Percentiles rank a stretch among this genome's conserved stretches.
Evolutionary conservation across 345 rosid species (phyloP).

Genomic region (Arabis hirsuta): DNA sequence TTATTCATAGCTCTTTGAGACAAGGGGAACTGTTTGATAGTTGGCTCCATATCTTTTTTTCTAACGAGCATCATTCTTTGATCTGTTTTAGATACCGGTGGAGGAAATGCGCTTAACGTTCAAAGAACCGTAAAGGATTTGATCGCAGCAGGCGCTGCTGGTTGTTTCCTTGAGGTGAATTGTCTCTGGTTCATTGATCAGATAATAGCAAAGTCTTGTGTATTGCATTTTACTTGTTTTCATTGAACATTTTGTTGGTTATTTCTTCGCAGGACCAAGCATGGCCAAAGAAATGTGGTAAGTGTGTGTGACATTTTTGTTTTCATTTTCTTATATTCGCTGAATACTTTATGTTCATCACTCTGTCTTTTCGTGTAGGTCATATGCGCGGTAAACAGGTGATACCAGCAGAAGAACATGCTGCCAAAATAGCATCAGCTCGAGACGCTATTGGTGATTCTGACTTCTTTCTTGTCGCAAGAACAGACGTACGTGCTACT

Average conservation of each 20-base stretch:
- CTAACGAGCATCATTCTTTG: not conserved
- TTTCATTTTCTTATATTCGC: not conserved
- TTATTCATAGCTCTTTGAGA: conserved; percentile 1
- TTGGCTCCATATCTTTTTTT: not conserved
- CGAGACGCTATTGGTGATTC: conserved; percentile 58
- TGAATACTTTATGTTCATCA: not conserved
- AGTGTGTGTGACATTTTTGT: conserved; percentile 28
- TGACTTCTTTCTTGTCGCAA: conserved; percentile 56
- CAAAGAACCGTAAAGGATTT: conserved; percentile 55
- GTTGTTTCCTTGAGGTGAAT: conserved; percentile 61
- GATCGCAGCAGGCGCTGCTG: conserved; percentile 59
- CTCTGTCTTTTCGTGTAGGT: conserved; percentile 15
- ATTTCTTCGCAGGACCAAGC: conserved; percentile 51
- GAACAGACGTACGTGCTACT: conserved; percentile 54
- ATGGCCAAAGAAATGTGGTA: conserved; percentile 63
- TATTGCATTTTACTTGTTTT: not conserved
- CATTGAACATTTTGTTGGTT: not conserved
- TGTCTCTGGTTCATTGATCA: not conserved
- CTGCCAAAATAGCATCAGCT: conserved; percentile 56
- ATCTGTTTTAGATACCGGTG: conserved; percentile 47
- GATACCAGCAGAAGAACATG: conserved; percentile 57
- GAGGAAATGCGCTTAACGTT: conserved; percentile 57
- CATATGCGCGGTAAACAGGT: conserved; percentile 59
- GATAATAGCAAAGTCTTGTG: not conserved
- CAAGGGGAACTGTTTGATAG: not conserved